phyloP scores from a whole-genome alignment of 2,329 filamentous ascomycete genomes.

The Xylaria polymorpha region DNA sequence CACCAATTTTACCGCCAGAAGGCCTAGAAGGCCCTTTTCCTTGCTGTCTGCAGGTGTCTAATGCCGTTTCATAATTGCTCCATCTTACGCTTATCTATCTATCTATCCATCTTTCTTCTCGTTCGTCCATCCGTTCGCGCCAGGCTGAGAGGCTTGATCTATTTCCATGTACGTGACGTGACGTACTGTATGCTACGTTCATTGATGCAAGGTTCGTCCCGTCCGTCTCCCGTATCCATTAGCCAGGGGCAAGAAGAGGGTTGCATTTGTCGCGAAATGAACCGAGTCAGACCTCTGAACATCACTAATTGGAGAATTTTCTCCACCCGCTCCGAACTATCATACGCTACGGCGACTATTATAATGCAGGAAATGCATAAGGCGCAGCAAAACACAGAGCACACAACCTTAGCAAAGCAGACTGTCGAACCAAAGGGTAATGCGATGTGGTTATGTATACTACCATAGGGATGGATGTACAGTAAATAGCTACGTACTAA shows the following conservation, averaged over 20 bases:
- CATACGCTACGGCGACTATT: neutral
- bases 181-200: constrained; percentile 17
- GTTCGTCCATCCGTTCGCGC: neutral
- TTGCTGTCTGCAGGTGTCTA: neutral
- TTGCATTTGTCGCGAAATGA: constrained; percentile 25
- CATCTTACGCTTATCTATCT: neutral
- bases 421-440: neutral
- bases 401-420: no score
- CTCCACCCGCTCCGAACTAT: constrained; percentile 18
- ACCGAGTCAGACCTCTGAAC: constrained; percentile 8
- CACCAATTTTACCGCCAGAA: neutral
- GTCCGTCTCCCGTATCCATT: constrained; percentile 1
- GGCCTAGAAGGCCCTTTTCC: neutral
- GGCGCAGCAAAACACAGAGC: neutral
- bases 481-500: neutral
- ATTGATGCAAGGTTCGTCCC: constrained; percentile 24
- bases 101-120: neutral
- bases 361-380: constrained; percentile 2
- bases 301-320: constrained; percentile 20
- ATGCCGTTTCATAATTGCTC: neutral
- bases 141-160: neutral
- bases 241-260: constrained; percentile 29
- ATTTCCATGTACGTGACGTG: constrained; percentile 1
- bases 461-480: no score
- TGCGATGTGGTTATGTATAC: neutral